Evolutionary conservation across 106 monocot species (phyloP), one percentile per base, ranked within the genome.

Genomic region (Iris macrosiphon): DNA sequence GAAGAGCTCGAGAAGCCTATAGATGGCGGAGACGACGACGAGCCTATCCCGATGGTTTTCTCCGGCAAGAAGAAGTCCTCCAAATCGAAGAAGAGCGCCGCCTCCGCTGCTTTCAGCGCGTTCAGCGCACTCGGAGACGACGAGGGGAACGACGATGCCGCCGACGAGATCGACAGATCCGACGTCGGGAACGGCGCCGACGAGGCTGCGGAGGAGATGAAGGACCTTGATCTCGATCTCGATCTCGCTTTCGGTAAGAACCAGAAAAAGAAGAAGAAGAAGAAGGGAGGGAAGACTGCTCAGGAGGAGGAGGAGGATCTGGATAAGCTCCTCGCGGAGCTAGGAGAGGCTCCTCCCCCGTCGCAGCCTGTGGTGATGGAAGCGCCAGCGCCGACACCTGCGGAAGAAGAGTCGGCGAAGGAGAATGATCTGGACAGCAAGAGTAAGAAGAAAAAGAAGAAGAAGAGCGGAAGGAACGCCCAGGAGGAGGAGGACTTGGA

Each of bases 401-500:
- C 28, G 8, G 44, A 12, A 0, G 46, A 26, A 14, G 50, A 63
- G 11, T 40, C 29, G 46, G 27, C 42, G 1, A 50, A 37, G 31
- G 66, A 66, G 8, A 53, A 16, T 30, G 54, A 53, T 15, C 17
- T 52, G 17, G 75, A 62, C 28, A 15, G 31, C 7, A 51, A 34
- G 17, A 55, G 25, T 16, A 50, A 60, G 34, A 44, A 41, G 35
- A 56, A 62, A 1, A 34, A 13, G 50, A 87, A 87, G 57, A 75
- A 79, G 61, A 91, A 91, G 66, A 60, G 72, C 20, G 81, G 81
- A 10, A 75, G 75, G 49, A 81, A 64, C 27, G 68, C 74, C 14
- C 71, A 77, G 45, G 78, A 80, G 38, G 89, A 84, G 52, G 73
- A 89, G 16, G 83, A 89, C 27, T 71, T 84, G 64, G 80, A 84